A percentile compares a stretch with the other conserved stretches of the same genome.
phyloP scores from a whole-genome alignment of 768 basidiomycete genomes.

The Leccinum fibrillosum region DNA sequence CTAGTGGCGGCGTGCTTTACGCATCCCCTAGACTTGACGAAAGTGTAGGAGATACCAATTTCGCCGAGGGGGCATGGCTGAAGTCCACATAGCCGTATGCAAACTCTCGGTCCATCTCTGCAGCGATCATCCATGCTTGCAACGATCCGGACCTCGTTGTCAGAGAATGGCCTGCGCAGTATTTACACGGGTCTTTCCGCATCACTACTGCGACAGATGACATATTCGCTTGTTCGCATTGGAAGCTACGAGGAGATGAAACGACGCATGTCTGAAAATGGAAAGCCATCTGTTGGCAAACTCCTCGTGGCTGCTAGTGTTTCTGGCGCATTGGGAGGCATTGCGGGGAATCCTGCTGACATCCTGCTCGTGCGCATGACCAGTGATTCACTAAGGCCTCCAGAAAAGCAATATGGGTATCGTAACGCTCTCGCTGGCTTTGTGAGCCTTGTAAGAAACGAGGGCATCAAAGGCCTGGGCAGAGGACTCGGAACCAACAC shows the following conservation, averaged over 20 bases:
- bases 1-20: conserved; percentile 79
- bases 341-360: conserved; percentile 81
- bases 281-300: conserved; percentile 49
- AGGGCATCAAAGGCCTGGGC: conserved; percentile 65
- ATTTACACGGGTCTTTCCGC: conserved; percentile 82
- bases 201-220: conserved; percentile 85
- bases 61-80: background rate
- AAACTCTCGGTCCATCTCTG: conserved; percentile 56
- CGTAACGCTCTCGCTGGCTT: conserved; percentile 76
- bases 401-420: conserved; percentile 74
- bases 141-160: conserved; percentile 62
- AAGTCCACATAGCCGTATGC: conserved; percentile 61
- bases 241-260: conserved; percentile 83
- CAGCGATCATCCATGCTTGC: conserved; percentile 62
- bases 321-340: conserved; percentile 78
- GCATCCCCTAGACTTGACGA: conserved; percentile 81
- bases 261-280: conserved; percentile 45
- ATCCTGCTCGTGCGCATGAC: conserved; percentile 85
- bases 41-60: conserved; percentile 54
- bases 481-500: conserved; percentile 79
- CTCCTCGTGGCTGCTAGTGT: conserved; percentile 63
- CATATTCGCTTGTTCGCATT: conserved; percentile 82
- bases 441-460: conserved; percentile 57
- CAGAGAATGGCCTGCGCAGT: conserved; percentile 66
- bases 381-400: conserved; percentile 73